These are phyloP conservation scores for Sporothrix luriei DNA, from an alignment of 2,329 filamentous ascomycete species.

Conservation along the genomic window DNA sequence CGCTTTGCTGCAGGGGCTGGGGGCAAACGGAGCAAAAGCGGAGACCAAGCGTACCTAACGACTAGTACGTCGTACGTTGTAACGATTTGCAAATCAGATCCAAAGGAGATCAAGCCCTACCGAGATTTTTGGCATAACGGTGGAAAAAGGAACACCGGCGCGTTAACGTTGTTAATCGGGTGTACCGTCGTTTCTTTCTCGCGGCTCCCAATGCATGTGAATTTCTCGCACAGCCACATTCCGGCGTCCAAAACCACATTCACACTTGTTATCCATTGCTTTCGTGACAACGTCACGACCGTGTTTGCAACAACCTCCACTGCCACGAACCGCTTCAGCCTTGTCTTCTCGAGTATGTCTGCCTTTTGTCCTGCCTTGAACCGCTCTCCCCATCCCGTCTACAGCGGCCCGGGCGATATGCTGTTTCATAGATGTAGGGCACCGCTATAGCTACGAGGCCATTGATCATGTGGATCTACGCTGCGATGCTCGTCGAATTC, in stretches of 20 bases:
- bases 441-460: slow-evolving; percentile 56
- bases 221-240: slow-evolving; percentile 7
- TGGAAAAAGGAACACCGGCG: neutral
- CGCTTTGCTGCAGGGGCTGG: slow-evolving; percentile 25
- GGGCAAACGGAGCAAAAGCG: slow-evolving; percentile 9
- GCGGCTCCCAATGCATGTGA: neutral
- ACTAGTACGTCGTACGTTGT: too few relatives aligned
- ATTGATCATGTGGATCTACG: slow-evolving; percentile 63
- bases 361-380: slow-evolving; percentile 61
- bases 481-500: slow-evolving; percentile 77
- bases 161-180: neutral
- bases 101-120: neutral
- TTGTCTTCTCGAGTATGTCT: slow-evolving; percentile 55
- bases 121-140: slow-evolving; percentile 11
- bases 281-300: slow-evolving; percentile 31
- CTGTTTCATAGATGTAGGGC: slow-evolving; percentile 62
- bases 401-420: slow-evolving; percentile 57
- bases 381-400: slow-evolving; percentile 65
- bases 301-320: slow-evolving; percentile 47
- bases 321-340: slow-evolving; percentile 61
- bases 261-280: slow-evolving; percentile 33
- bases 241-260: slow-evolving; percentile 35
- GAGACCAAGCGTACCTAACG: too few relatives aligned
- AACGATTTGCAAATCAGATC: slow-evolving; percentile 12
- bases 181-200: too few relatives aligned